Evolutionary conservation across 2,329 filamentous ascomycete species (phyloP), one percentile per base, ranked within the genome.

Genomic region (Sarocladium oryzae): DNA sequence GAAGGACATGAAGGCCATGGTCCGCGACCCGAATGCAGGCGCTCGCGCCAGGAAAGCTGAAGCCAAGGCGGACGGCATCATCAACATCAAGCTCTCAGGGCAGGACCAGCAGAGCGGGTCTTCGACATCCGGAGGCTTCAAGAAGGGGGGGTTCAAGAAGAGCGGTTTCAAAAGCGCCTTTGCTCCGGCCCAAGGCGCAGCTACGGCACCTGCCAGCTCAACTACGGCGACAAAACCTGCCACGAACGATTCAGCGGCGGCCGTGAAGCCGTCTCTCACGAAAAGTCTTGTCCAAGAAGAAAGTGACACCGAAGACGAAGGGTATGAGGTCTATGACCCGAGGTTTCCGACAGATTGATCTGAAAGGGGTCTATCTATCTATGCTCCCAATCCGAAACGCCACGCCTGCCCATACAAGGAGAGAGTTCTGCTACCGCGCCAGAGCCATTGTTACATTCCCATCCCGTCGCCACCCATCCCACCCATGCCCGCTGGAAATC

Each of bases 1-100:
- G 53, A 88, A 89, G 68, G 88, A 93, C 61, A 90, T 92, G 87
- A 89, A 89, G 69, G 84, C 87, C 61, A 85, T 91, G 75, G 84
- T 86, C 28, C 82, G 85, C 58, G 85, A 89, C 57, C 83, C 86
- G 1, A 78, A 76, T 51, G 83, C 82, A 21, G 78, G 76, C 13
- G 79, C 76, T 20, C 81, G 82, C 58, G 82, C 85, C 2, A 75
- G 84, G n/a, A 82, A 81, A 60, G 81, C 82, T 30, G 84, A 89
- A 63, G 83, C 83, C 50, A 86, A 85, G 63, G 82, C 83, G 48
- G 82, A 85, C 55, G 83, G 80, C 2, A 70, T 89, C 15, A 79
- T 88, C 55, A 82, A 78, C 56, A 85, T 88, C 63, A 86, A 86
- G 66, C 63, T 85, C 3, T 74, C 61, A 4, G 73, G 55, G 1